phyloP scores from a whole-genome alignment of 495 filamentous ascomycete species.

The Coniosporium apollinis region DNA sequence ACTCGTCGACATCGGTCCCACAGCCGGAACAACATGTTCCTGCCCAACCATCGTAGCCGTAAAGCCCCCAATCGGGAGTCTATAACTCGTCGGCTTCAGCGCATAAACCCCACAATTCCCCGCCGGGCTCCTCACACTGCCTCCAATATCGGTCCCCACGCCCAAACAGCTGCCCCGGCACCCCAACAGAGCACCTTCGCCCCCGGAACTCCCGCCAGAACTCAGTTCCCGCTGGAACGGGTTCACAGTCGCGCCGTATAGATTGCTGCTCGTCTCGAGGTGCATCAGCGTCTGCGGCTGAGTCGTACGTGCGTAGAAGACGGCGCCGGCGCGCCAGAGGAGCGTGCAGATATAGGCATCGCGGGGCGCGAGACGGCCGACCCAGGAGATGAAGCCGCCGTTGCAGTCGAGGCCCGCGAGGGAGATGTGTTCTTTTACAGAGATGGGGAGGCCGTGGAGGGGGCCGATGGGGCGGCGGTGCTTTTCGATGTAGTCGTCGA shows the following conservation, averaged over 20 bases:
- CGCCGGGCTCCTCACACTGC: constrained; percentile 49
- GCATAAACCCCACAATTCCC: constrained; percentile 48
- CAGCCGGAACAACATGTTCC: constrained; percentile 41
- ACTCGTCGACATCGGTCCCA: constrained; percentile 45
- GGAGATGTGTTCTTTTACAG: constrained; percentile 48
- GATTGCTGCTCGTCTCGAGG: constrained; percentile 35
- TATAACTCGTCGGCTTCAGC: constrained; percentile 40
- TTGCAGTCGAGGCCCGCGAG: constrained; percentile 37
- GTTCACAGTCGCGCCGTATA: constrained; percentile 43
- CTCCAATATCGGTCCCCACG: constrained; percentile 54
- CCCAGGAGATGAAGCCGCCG: constrained; percentile 31
- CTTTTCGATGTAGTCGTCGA: constrained; percentile 18
- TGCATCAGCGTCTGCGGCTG: constrained; percentile 46
- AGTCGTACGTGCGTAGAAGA: constrained; percentile 38
- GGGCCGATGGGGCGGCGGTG: constrained; percentile 34
- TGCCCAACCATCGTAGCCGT: constrained; percentile 33
- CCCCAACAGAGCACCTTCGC: constrained; percentile 48
- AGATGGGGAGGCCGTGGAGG: constrained; percentile 51
- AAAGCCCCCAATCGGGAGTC: constrained; percentile 38
- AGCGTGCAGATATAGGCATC: constrained; percentile 32
- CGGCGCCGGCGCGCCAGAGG: constrained; percentile 29
- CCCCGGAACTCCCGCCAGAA: constrained; percentile 46
- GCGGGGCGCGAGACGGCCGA: constrained; percentile 21
- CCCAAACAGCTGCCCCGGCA: constrained; percentile 42
- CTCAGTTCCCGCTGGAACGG: constrained; percentile 39